Evolutionary conservation across 2,329 filamentous ascomycete species (phyloP).

Genomic region (Fusarium irregulare): DNA sequence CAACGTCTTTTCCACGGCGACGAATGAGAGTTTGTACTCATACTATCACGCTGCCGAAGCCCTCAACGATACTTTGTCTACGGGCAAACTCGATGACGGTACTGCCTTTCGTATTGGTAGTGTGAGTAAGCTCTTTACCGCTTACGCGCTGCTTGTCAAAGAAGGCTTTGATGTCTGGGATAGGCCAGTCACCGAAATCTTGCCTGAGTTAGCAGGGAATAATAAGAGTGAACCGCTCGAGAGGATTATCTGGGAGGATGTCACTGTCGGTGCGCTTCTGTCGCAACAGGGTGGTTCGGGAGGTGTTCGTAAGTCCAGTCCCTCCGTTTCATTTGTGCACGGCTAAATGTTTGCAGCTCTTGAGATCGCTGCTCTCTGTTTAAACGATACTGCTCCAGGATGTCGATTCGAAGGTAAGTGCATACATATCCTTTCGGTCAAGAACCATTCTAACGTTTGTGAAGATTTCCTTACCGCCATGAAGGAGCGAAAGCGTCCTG

Average conservation of each 20-base stretch:
- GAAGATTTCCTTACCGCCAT: conserved; percentile 16
- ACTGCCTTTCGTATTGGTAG: conserved; percentile 31
- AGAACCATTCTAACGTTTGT: not conserved
- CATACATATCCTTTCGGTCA: no score
- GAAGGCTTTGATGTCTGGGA: conserved; percentile 31
- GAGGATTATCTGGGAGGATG: conserved; percentile 29
- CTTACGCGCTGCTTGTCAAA: conserved; percentile 30
- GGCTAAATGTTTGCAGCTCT: not conserved
- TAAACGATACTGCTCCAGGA: not conserved
- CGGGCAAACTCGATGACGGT: conserved; percentile 26
- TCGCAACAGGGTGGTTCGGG: conserved; percentile 37
- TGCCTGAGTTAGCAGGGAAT: conserved; percentile 35
- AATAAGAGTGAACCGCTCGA: not conserved
- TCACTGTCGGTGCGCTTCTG: conserved; percentile 35
- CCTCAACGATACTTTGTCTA: conserved; percentile 26
- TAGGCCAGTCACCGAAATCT: conserved; percentile 30
- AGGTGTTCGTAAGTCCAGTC: conserved; percentile 4
- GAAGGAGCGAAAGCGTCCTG: conserved; percentile 25
- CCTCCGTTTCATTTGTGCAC: no score
- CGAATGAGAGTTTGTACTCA: conserved; percentile 42
- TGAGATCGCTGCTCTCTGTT: not conserved
- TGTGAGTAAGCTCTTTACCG: conserved; percentile 33
- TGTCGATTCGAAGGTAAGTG: not conserved
- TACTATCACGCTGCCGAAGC: conserved; percentile 37
- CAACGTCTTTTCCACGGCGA: conserved; percentile 44